Evolutionary conservation across 495 filamentous ascomycete species (phyloP).

Genomic region (Cercophora newfieldiana): DNA sequence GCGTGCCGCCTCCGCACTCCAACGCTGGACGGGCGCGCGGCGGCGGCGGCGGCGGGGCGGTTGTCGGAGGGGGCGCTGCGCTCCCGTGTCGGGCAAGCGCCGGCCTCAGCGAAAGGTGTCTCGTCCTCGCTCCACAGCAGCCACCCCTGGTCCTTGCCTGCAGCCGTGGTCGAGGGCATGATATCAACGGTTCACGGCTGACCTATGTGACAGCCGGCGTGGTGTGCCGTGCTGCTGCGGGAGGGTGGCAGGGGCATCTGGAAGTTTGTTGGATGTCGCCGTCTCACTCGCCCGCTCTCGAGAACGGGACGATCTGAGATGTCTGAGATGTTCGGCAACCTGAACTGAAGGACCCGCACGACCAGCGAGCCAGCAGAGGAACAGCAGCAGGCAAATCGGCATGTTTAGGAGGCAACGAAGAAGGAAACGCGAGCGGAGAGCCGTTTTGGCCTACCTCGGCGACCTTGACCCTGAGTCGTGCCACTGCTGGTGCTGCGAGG

Average conservation of each 20-base stretch:
- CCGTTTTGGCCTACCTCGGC: constrained; percentile 6
- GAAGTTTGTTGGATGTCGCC: not conserved
- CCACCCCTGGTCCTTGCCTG: constrained; percentile 5
- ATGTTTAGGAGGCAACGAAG: not conserved
- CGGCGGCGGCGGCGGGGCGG: constrained; percentile 1
- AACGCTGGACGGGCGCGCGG: not conserved
- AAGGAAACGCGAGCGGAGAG: not conserved
- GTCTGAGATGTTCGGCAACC: constrained; percentile 1
- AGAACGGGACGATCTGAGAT: not conserved
- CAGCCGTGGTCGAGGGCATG: constrained; percentile 11
- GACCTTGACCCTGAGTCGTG: not conserved
- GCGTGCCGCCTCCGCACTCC: not conserved
- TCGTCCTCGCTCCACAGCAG: not conserved
- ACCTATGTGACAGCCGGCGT: not conserved
- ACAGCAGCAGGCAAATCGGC: not conserved
- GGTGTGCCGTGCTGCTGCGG: not conserved
- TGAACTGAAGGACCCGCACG: not conserved
- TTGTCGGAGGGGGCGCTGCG: constrained; percentile 1
- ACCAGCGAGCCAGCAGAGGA: not conserved
- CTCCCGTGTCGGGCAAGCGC: constrained; percentile 17
- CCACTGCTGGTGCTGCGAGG: not conserved
- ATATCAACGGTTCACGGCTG: constrained; percentile 16
- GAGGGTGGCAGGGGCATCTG: not conserved
- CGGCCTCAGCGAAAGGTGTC: constrained; percentile 1
- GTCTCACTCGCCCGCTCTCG: not conserved